phyloP scores from a whole-genome alignment of 108 stramenopile genomes.

The Nitzschia palea region DNA sequence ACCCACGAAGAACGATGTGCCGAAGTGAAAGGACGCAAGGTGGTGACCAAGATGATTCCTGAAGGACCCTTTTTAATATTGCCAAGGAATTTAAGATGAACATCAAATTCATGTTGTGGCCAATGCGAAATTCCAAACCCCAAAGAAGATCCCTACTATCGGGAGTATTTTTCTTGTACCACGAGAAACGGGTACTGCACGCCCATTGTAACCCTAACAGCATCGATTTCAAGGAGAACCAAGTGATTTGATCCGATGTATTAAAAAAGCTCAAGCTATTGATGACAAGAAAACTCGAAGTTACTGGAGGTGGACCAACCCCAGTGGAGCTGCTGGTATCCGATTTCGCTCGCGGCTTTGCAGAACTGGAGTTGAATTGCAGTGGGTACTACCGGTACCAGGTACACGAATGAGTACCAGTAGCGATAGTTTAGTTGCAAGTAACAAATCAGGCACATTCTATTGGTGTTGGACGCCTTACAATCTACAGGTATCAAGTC shows the following conservation, averaged over 20 bases:
- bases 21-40: slow-evolving; percentile 90
- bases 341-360: too few species aligned
- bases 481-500: too few species aligned
- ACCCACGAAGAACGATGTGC: slow-evolving; percentile 81
- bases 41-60: slow-evolving; percentile 86
- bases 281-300: slow-evolving; percentile 57
- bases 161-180: too few species aligned
- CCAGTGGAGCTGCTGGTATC: too few species aligned
- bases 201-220: too few species aligned
- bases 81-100: slow-evolving; percentile 80
- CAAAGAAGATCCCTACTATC: slow-evolving; percentile 85
- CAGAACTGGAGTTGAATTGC: too few species aligned
- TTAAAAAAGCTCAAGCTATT: slow-evolving; percentile 63
- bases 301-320: too few species aligned
- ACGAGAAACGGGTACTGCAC: slow-evolving; percentile 78
- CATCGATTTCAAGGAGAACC: slow-evolving; percentile 74
- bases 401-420: too few species aligned
- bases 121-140: slow-evolving; percentile 78
- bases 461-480: too few species aligned
- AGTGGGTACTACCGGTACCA: too few species aligned
- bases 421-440: too few species aligned
- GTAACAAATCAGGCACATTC: too few species aligned
- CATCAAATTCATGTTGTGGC: slow-evolving; percentile 92
- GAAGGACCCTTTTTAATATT: slow-evolving; percentile 84
- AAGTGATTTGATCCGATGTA: slow-evolving; percentile 79